Conservation (phyloP, 345 rosid genomes). For the Salix caprea region DNA sequence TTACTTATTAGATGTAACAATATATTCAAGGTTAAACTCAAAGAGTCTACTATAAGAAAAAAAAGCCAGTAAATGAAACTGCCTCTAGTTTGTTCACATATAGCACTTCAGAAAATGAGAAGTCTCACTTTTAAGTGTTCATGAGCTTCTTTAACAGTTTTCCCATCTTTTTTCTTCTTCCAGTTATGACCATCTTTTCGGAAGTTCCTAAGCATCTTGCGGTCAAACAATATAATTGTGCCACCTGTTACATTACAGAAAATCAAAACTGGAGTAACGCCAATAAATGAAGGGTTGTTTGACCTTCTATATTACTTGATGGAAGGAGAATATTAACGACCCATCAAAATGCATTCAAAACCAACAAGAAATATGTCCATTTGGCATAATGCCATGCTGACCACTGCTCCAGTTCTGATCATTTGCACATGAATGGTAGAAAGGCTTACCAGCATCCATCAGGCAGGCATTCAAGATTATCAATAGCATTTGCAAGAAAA, state of each 20-base stretch:
- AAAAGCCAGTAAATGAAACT: neutral
- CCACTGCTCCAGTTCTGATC: neutral
- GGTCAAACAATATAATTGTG: slow-evolving; percentile 65
- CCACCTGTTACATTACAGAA: slow-evolving; percentile 59
- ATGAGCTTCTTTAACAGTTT: slow-evolving; percentile 97
- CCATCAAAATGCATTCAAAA: neutral
- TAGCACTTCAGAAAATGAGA: slow-evolving; percentile 1
- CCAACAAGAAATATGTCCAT: neutral
- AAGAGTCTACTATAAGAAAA: neutral
- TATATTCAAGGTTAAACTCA: neutral
- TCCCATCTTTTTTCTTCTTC: slow-evolving; percentile 99
- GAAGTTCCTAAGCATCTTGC: slow-evolving; percentile 96
- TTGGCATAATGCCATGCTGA: neutral
- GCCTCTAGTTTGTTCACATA: neutral
- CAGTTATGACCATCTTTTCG: slow-evolving; percentile 97
- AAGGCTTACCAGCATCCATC: neutral
- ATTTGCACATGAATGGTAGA: neutral
- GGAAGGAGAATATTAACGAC: neutral
- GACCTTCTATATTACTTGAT: neutral
- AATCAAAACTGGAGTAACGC: neutral
- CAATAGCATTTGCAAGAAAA: neutral
- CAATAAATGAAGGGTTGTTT: neutral
- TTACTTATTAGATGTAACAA: neutral
- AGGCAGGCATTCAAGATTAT: neutral
- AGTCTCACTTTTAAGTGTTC: slow-evolving; percentile 89